Evolutionary conservation across 306 rosid genomes (phyloP), one percentile per base, ranked within the genome.

Genomic region (Urtica urens): DNA sequence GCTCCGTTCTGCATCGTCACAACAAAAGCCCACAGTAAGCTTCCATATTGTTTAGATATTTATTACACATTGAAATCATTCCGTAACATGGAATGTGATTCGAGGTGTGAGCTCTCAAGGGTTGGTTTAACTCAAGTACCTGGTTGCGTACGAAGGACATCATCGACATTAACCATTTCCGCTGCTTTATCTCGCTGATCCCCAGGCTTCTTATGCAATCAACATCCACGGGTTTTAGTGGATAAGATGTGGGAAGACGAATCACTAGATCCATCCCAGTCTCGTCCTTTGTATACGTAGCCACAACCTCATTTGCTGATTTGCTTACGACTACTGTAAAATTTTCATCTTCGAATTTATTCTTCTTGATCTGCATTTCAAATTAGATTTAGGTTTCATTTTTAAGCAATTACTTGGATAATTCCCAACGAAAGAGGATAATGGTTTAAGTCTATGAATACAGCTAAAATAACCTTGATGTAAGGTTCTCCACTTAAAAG

Each of bases 131-230:
- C 38, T 20, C 38, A 43, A 59, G 23, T 75, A 88, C 97, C 95
- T 90, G 97, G 75, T 84, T 90, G 33, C 95, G 92, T 49, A 84
- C 82, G 52, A 90, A 90, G 14, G 78, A 57, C 77, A 74, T 71
- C 97, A 90, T 90, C 39, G 95, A 90, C 93, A 90, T 72, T 62
- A 81, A 69, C 97, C 97, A 90, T 62, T 90, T 84, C 56, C 97
- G 75, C 67, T 84, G 83, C 84, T 90, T 90, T 54, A 74, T 62
- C 66, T 84, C 95, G 57, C 90, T 81, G 52, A 84, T 90, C 45
- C 97, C 95, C 26, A 90, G 78, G 78, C 93, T 84, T 66, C 86
- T 77, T 28, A 77, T 69, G 53, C 97, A 84, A 57, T 81, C 95
- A 67, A 88, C 97, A 60, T 88, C 97, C 53, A 88, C 95, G 1